phyloP scores from a whole-genome alignment of 2,329 filamentous ascomycete genomes.

The Ceratocystis albifundus region DNA sequence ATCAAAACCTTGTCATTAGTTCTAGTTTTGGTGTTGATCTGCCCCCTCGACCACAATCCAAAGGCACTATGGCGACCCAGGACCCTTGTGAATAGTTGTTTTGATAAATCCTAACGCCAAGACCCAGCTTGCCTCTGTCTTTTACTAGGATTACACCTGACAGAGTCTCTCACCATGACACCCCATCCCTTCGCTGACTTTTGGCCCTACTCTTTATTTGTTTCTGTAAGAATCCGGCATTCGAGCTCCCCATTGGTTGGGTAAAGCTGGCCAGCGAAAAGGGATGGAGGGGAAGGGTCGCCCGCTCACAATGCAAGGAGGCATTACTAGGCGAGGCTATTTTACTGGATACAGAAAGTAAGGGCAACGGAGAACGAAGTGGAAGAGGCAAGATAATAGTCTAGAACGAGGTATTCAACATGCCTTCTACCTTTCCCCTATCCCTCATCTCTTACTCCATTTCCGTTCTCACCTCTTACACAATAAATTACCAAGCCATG shows the following conservation, averaged over 20 bases:
- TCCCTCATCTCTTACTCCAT: neutral
- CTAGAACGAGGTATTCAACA: too few relatives aligned
- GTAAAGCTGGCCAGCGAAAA: too few relatives aligned
- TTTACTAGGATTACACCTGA: neutral
- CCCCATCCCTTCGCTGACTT: neutral
- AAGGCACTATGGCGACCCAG: neutral
- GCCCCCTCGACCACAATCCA: neutral
- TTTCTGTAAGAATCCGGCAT: neutral
- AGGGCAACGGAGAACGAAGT: too few relatives aligned
- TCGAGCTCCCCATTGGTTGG: too few relatives aligned
- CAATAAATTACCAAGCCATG: too few relatives aligned
- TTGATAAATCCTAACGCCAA: neutral
- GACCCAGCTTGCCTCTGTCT: neutral
- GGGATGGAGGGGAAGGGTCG: too few relatives aligned
- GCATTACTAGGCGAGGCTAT: too few relatives aligned
- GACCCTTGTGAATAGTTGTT: neutral
- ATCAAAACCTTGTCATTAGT: neutral
- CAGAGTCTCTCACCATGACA: neutral
- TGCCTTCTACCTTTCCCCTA: neutral
- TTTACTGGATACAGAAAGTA: too few relatives aligned
- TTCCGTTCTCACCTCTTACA: neutral
- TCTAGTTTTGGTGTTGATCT: slow-evolving; percentile 1
- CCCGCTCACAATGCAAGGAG: too few relatives aligned
- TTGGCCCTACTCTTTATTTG: neutral
- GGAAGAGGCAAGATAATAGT: too few relatives aligned